Percentiles rank a stretch among this genome's conserved stretches.
These are phyloP conservation scores for Phalaenopsis equestris DNA, from an alignment of 106 monocot species.

Conservation along the genomic window DNA sequence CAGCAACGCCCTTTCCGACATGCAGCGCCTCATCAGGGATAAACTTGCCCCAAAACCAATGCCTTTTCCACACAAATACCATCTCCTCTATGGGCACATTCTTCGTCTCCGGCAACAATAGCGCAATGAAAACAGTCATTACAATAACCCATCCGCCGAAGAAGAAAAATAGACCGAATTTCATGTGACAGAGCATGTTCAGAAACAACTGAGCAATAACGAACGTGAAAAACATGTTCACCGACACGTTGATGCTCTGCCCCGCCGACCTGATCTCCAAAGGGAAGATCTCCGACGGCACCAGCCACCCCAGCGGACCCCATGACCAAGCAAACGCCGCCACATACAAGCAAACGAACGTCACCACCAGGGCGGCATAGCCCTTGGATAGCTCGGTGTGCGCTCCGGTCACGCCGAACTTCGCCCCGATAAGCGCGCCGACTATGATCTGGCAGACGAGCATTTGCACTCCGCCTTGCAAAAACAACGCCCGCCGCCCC, in stretches of 20 bases:
- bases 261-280: constrained; percentile 28
- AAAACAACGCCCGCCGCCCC: constrained; percentile 10
- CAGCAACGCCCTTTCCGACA: not conserved
- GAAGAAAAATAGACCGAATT: constrained; percentile 32
- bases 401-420: constrained; percentile 13
- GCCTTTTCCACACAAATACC: constrained; percentile 21
- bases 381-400: not conserved
- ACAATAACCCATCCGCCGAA: constrained; percentile 22
- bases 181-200: constrained; percentile 23
- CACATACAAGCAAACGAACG: constrained; percentile 17
- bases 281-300: constrained; percentile 20
- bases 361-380: not conserved
- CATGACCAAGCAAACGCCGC: constrained; percentile 26
- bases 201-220: constrained; percentile 21
- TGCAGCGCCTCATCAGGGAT: constrained; percentile 3
- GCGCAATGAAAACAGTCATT: constrained; percentile 20
- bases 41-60: constrained; percentile 22
- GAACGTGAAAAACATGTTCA: constrained; percentile 33
- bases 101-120: constrained; percentile 55
- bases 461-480: constrained; percentile 22
- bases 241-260: constrained; percentile 22
- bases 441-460: constrained; percentile 13
- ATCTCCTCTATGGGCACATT: constrained; percentile 62
- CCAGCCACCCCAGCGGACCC: constrained; percentile 28
- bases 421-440: constrained; percentile 6